Conservation (phyloP, 163 green algal genomes). For the Volvox carteri region DNA sequence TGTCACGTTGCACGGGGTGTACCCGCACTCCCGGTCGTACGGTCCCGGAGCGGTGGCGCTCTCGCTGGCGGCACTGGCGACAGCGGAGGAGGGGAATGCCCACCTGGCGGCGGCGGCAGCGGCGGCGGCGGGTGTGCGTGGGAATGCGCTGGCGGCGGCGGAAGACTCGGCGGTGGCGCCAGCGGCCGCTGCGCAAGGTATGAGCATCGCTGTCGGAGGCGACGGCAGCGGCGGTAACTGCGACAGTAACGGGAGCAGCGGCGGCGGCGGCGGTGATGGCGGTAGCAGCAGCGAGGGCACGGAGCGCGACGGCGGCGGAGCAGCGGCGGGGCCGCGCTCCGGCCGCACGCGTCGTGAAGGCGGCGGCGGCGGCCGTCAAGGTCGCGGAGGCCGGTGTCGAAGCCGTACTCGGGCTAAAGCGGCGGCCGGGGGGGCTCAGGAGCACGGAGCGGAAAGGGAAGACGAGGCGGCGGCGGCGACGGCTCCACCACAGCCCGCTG, state of each 20-base stretch:
- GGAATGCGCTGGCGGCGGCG: background rate
- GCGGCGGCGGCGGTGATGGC: background rate
- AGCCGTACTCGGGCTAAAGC: background rate
- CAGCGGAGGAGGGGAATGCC: conserved; percentile 1
- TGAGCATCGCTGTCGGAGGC: background rate
- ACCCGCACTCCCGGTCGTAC: conserved; percentile 34
- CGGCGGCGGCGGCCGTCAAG: background rate
- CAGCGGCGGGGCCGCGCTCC: background rate
- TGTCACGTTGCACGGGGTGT: conserved; percentile 26
- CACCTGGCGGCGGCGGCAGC: background rate
- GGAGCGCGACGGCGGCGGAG: background rate
- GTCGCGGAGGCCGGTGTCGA: background rate
- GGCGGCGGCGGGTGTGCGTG: background rate
- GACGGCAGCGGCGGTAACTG: background rate
- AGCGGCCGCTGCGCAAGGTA: background rate
- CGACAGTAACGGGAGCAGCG: background rate
- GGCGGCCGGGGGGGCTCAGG: background rate
- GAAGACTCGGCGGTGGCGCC: background rate
- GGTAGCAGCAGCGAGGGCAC: conserved; percentile 2
- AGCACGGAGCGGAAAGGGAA: background rate
- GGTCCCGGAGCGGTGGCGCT: conserved; percentile 28
- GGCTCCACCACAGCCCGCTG: background rate
- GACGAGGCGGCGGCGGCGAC: background rate
- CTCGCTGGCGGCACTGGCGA: conserved; percentile 18
- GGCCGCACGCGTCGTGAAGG: background rate